phyloP scores from a whole-genome alignment of 2,329 filamentous ascomycete genomes.

The Xylaria sp. region DNA sequence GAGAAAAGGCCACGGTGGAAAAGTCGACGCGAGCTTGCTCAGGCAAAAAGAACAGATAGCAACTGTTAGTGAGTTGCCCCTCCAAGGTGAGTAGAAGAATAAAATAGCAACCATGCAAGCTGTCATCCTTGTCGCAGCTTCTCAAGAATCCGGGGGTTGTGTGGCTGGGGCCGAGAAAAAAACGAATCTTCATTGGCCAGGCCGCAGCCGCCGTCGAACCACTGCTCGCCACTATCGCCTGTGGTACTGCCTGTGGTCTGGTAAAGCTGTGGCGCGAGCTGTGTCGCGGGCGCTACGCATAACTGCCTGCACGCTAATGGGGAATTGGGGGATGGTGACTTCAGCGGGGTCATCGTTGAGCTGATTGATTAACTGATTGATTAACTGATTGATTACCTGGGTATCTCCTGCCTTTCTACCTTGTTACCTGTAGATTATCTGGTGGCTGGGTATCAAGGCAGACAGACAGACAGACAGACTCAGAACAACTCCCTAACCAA shows the following conservation, averaged over 20 bases:
- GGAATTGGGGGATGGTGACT: constrained; percentile 31
- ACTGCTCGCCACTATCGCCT: too few species aligned
- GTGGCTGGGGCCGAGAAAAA: constrained; percentile 38
- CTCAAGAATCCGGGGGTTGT: constrained; percentile 40
- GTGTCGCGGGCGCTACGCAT: constrained; percentile 24
- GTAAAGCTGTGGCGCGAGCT: constrained; percentile 47
- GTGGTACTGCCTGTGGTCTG: background rate
- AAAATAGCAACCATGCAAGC: constrained; percentile 24
- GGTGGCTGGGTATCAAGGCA: constrained; percentile 2
- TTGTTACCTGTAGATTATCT: background rate
- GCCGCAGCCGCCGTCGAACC: background rate
- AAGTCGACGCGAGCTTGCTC: constrained; percentile 20
- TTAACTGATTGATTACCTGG: background rate
- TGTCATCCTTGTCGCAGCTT: constrained; percentile 29
- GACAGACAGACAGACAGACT: background rate
- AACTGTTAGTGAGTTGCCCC: constrained; percentile 29
- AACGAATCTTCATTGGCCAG: background rate
- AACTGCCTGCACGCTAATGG: constrained; percentile 16
- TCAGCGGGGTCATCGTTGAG: constrained; percentile 39
- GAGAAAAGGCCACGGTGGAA: constrained; percentile 60
- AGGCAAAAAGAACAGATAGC: constrained; percentile 36
- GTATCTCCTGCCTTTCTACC: background rate
- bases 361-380: constrained; percentile 3
- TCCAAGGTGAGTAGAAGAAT: constrained; percentile 24
- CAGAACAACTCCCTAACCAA: background rate